Evolutionary conservation across 495 filamentous ascomycete genomes (phyloP), one percentile per base, ranked within the genome.

Genomic region (Penicillium lividum): DNA sequence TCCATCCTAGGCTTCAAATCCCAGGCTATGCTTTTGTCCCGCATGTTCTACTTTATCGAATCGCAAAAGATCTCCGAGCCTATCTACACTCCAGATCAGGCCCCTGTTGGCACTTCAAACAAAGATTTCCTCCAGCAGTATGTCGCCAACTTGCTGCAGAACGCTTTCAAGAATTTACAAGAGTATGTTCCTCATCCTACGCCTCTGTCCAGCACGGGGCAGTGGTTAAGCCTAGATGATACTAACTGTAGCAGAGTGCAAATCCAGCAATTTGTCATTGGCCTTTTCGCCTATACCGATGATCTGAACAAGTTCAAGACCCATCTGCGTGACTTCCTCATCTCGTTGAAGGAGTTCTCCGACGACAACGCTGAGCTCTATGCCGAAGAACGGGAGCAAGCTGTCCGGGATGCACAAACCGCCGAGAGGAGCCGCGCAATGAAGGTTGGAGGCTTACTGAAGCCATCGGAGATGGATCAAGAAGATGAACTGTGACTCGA

Each of bases 401-500:
- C 88, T 53, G 82, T 89, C 48, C 82, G 86, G 57, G 92, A 90
- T 63, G 90, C 89, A 44, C 85, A 87, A 61, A 83, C 84, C 51
- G 90, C 89, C 3, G 93, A 97, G 71, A 82, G 90, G 61, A 90
- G 93, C 71, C 85, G 91, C 54, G 85, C 89, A n/a, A 87, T 92
- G 75, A 96, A 92, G 74, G 91, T 97, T 42, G 90, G 93, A 56
- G 93, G 93, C 30, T 75, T 97, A 62, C 77, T 97, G 61, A 97
- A 97, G 77, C 93, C 93, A 48, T 91, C 90, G 22, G 93, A 97
- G 66, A 85, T 97, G 67, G 92, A 96, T 52, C 79, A 82, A 57
- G 93, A 97, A 63, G 93, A 97, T 68, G 93, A 97, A 73, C 80
- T 97, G 73, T 97, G 91, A 96, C 88, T 92, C 44, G 77, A 82